phyloP scores from a whole-genome alignment of 2,329 filamentous ascomycete species.

The Zalaria sp. region DNA sequence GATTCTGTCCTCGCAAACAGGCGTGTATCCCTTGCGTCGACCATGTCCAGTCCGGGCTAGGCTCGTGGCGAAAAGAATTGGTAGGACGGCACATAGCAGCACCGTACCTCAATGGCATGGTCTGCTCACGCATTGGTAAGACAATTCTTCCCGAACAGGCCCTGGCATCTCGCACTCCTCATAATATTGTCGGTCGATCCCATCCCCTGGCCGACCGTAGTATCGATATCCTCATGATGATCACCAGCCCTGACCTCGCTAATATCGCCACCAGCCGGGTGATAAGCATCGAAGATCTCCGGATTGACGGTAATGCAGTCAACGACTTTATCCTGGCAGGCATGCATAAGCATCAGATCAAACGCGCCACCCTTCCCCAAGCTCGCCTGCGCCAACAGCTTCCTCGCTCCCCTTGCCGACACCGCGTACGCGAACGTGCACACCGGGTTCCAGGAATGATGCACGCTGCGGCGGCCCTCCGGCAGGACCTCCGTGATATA shows the following conservation, averaged over 20 bases:
- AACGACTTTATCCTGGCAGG: conserved; percentile 16
- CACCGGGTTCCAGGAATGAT: conserved; percentile 12
- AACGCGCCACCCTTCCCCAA: conserved; percentile 19
- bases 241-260: conserved; percentile 14
- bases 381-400: conserved; percentile 16
- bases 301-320: conserved; percentile 24
- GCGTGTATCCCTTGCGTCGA: no score
- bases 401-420: conserved; percentile 16
- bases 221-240: conserved; percentile 5
- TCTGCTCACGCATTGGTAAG: conserved; percentile 3
- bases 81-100: no score
- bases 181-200: conserved; percentile 21
- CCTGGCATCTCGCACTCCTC: conserved; percentile 21
- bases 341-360: conserved; percentile 19
- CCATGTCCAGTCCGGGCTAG: no score
- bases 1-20: no score
- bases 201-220: conserved; percentile 15
- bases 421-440: conserved; percentile 20
- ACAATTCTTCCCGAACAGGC: conserved; percentile 17
- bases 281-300: conserved; percentile 22
- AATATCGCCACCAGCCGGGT: conserved; percentile 14
- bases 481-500: conserved; percentile 8
- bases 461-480: conserved; percentile 14
- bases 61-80: no score
- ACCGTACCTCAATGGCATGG: no score